phyloP scores from a whole-genome alignment of 805 yeast genomes.

The Candida endomychidarum region DNA sequence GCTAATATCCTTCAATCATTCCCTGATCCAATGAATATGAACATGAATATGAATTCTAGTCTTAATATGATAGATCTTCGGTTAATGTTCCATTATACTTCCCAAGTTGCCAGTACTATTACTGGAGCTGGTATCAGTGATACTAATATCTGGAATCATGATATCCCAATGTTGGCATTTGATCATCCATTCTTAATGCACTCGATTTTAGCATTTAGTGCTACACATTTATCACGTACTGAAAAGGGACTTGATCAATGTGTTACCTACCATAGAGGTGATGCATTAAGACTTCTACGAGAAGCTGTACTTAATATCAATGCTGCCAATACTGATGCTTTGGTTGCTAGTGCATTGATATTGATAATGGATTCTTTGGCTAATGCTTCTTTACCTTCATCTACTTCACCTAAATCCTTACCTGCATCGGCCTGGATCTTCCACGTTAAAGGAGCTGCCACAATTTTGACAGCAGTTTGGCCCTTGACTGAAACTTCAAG shows the following conservation, averaged over 20 bases:
- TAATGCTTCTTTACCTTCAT: slow-evolving; percentile 69
- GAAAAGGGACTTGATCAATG: slow-evolving; percentile 75
- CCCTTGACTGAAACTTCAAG: slow-evolving; percentile 57
- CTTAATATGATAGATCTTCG: slow-evolving; percentile 75
- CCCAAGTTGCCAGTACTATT: slow-evolving; percentile 81
- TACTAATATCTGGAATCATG: slow-evolving; percentile 80
- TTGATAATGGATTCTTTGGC: slow-evolving; percentile 92
- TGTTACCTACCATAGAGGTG: slow-evolving; percentile 84
- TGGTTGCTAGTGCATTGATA: slow-evolving; percentile 88
- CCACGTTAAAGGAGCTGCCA: slow-evolving; percentile 96
- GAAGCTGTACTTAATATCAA: slow-evolving; percentile 85
- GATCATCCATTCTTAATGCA: slow-evolving; percentile 91
- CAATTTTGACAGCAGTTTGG: slow-evolving; percentile 95
- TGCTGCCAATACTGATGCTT: slow-evolving; percentile 84
- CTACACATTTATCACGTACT: slow-evolving; percentile 82
- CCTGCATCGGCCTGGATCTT: slow-evolving; percentile 97
- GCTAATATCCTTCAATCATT: slow-evolving; percentile 15
- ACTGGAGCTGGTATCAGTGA: slow-evolving; percentile 90
- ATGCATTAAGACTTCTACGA: slow-evolving; percentile 75
- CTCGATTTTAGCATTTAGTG: slow-evolving; percentile 84
- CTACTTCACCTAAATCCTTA: slow-evolving; percentile 54
- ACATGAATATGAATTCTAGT: slow-evolving; percentile 15
- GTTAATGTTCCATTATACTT: slow-evolving; percentile 83
- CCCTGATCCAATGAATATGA: slow-evolving; percentile 14
- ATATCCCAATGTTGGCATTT: slow-evolving; percentile 86